A percentile compares a stretch with the other conserved stretches of the same genome.
Conservation (phyloP, 176 grass and related monocot genomes). For the Aechmea fasciata region DNA sequence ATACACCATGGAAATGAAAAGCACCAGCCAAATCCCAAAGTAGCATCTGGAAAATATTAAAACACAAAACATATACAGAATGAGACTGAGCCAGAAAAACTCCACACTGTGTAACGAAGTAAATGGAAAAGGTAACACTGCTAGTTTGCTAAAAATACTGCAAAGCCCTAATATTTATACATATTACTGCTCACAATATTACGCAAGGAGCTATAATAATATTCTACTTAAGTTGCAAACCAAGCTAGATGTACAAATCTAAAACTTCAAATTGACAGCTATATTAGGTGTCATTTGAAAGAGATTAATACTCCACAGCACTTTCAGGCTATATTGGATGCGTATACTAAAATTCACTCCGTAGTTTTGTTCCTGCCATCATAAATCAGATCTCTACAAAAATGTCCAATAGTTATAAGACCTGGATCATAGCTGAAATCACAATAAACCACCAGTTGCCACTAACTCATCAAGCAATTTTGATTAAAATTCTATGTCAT, state of each 20-base stretch:
- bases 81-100: neutral
- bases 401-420: neutral
- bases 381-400: no score
- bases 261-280: no score
- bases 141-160: no score
- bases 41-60: constrained; percentile 47
- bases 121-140: neutral
- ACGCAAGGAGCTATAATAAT: no score
- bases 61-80: constrained; percentile 6
- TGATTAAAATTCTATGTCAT: neutral
- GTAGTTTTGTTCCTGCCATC: no score
- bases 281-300: no score
- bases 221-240: no score
- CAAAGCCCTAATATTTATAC: no score
- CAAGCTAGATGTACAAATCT: no score
- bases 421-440: neutral
- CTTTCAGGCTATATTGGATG: no score
- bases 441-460: neutral
- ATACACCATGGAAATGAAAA: constrained; percentile 27
- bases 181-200: no score
- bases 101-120: neutral
- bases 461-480: neutral
- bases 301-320: no score
- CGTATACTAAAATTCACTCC: neutral
- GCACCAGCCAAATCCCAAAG: constrained; percentile 41